Evolutionary conservation across 2,329 filamentous ascomycete species (phyloP), one percentile per base, ranked within the genome.

Genomic region (Aotearoamyces nothofagi): DNA sequence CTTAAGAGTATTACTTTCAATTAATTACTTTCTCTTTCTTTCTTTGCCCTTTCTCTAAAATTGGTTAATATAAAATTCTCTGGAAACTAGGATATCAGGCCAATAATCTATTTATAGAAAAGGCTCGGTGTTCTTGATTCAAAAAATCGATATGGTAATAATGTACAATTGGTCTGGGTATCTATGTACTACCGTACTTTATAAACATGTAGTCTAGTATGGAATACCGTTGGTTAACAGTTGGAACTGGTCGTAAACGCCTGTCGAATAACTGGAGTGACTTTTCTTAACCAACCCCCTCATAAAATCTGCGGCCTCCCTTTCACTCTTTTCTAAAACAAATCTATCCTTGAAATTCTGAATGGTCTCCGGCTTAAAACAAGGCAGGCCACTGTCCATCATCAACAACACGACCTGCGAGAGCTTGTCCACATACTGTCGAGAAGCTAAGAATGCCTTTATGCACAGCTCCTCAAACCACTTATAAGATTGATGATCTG

Each of bases 231-330:
- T 96, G 17, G 90, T 96, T 56, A 94, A 60, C 46, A 94, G 60
- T 61, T 99, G 90, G 64, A 94, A 99, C 53, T 93, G 82, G 57
- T 99, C 92, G 53, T 99, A 99, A 26, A 87, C 78, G 40, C 82
- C 84, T 1, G 90, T 99, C 32, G 79, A 86, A 50, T 90, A 81
- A 57, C 81, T 94, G 33, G 76, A 70, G 47, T 90, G 81, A 50
- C 86, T 94, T 66, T 79, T 92, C 60, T 76, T 78, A 47, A 94
- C 78, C 44, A 96, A 60, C 31, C 80, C 81, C 41, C 77, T 72
- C 73, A 98, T 92, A 44, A 90, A 92, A 36, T 93, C 84, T 1
- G 87, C 90, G 0, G 92, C 90, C 55, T 98, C 90, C 26, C 83
- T 67, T 55, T 98, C 90, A 32, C 61, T 82, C 62, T 78, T 86